Evolutionary conservation across 352 stramenopile species (phyloP).

Genomic region (Peronospora farinosa): DNA sequence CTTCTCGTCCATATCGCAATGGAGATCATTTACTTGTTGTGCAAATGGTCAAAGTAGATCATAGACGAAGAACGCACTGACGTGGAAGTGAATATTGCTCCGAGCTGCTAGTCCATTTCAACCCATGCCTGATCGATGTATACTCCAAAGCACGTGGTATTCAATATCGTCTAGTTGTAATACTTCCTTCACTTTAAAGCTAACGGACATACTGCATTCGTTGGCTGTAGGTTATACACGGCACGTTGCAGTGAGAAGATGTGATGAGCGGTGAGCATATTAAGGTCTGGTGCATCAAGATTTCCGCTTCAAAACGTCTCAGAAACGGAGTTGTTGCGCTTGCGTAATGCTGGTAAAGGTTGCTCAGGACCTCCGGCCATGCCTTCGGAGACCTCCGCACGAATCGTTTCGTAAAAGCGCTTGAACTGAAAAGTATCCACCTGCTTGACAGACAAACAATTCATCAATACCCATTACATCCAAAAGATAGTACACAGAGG

Average conservation of each 20-base stretch:
- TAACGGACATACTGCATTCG: too few relatives aligned
- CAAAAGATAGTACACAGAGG: not conserved
- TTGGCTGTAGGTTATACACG: constrained; percentile 12
- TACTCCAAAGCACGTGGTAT: constrained; percentile 1
- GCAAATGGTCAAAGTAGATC: too few relatives aligned
- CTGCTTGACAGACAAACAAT: constrained; percentile 26
- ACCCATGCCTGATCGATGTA: too few relatives aligned
- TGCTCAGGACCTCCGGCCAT: constrained; percentile 28
- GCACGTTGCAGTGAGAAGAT: constrained; percentile 12
- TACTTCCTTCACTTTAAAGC: not conserved
- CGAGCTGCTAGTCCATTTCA: too few relatives aligned
- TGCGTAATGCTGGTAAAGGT: constrained; percentile 29
- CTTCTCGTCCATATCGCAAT: too few relatives aligned
- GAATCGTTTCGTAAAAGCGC: constrained; percentile 80
- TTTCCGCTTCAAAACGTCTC: constrained; percentile 22
- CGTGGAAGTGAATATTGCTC: too few relatives aligned
- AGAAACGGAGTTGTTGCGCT: constrained; percentile 65
- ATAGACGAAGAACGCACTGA: too few relatives aligned
- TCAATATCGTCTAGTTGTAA: constrained; percentile 5
- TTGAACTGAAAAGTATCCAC: constrained; percentile 87
- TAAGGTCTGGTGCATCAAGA: constrained; percentile 1
- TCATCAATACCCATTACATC: constrained; percentile 8
- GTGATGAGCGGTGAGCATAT: constrained; percentile 12
- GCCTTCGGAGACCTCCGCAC: constrained; percentile 49
- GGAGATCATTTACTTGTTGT: too few relatives aligned